Evolutionary conservation across 2,329 filamentous ascomycete species (phyloP), one percentile per base, ranked within the genome.

Genomic region (Aureobasidium sp.): DNA sequence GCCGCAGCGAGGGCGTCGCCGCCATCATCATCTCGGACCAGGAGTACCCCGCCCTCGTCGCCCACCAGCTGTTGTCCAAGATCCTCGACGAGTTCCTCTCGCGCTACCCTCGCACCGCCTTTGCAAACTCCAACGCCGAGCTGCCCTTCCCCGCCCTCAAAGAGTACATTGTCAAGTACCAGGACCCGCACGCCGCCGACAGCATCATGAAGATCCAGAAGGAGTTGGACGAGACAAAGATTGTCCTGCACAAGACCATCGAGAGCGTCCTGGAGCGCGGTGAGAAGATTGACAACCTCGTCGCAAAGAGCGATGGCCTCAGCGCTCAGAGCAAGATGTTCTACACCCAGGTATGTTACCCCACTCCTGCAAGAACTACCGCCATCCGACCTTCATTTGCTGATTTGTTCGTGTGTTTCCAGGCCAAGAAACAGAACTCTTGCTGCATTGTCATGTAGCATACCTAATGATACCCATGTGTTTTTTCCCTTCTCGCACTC

Each of bases 301-400:
- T 97, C 47, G 86, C 87, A 65, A 97, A 97, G 84, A 95, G 90
- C 69, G 90, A 96, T 68, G 90, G 87, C 13, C 76, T 99, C 69
- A 95, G 90, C 75, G 84, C 85, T 53, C 89, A 94, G 80, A 96
- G 90, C 78, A 97, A 96, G 82, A 93, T 95, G 88, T 99, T 99
- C 74, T 97, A 97, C 75, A 90, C 81, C 43, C 81, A 83, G 74
- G 87, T 87, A 74, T 68, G 81, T 77, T 7, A 7, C 13, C 4
- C 13, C 17, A 4, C 6, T 29, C 25, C 5, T 43, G 3, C 11
- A 3, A 11, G 6, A 42, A 21, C 4, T 42, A 13, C 10, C 11
- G 13, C 21, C n/a, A 17, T 6, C 17, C n/a, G 33, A 53, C 19
- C 15, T 25, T 3, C 42, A 29, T 29, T 29, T 80, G 72, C 87